Conservation (phyloP, 1,284 basidiomycete species). For the Austroboletus novae-zelandiae region DNA sequence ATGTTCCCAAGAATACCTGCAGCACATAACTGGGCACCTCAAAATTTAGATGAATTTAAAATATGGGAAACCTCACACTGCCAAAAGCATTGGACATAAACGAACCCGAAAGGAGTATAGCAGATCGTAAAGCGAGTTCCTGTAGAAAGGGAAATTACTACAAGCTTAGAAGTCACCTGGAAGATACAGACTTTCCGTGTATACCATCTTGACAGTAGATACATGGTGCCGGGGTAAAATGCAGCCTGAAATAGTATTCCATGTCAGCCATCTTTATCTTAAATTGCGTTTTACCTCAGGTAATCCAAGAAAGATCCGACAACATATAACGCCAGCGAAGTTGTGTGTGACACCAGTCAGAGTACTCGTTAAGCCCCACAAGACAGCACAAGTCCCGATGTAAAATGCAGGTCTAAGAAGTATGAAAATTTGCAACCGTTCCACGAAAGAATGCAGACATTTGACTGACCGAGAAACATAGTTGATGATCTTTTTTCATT, state of each 20-base stretch:
- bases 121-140: constrained; percentile 68
- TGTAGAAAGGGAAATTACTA: constrained; percentile 19
- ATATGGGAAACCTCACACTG: constrained; percentile 39
- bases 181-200: constrained; percentile 49
- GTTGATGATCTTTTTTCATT: constrained; percentile 43
- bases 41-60: constrained; percentile 38
- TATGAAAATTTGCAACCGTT: neutral
- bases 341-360: constrained; percentile 58
- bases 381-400: constrained; percentile 56
- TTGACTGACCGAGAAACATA: constrained; percentile 44
- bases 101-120: constrained; percentile 67
- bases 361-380: constrained; percentile 63
- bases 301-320: constrained; percentile 60
- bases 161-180: neutral
- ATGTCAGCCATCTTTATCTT: neutral
- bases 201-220: constrained; percentile 62
- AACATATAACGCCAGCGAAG: constrained; percentile 55
- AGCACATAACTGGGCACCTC: constrained; percentile 6
- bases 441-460: neutral
- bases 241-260: constrained; percentile 39
- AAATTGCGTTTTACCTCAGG: constrained; percentile 44
- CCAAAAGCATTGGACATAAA: constrained; percentile 77
- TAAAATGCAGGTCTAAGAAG: constrained; percentile 54
- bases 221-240: constrained; percentile 62
- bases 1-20: neutral